Conservation (phyloP, 306 rosid genomes). For the Spatholobus suberectus region DNA sequence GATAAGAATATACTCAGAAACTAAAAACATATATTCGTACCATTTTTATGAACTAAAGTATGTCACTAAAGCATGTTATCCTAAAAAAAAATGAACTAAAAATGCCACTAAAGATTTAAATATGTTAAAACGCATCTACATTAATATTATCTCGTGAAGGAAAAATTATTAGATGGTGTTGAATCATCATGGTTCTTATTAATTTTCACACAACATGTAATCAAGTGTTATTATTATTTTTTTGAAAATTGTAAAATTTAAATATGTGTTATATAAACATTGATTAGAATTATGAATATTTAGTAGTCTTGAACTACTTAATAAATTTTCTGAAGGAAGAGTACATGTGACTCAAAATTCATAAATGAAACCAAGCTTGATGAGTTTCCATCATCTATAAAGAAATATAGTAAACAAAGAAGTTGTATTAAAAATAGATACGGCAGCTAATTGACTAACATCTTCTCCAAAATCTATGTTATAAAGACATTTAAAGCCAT, state of each 20-base stretch:
- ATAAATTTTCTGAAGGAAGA: no score
- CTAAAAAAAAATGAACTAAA: neutral
- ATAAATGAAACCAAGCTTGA: neutral
- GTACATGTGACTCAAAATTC: neutral
- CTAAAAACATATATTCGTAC: neutral
- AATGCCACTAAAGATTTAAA: neutral
- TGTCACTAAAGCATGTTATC: neutral
- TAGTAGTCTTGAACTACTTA: no score
- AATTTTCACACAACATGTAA: no score
- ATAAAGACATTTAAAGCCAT: slow-evolving; percentile 37
- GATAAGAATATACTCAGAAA: neutral
- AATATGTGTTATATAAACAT: no score
- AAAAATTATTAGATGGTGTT: no score
- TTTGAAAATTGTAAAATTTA: no score
- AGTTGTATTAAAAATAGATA: slow-evolving; percentile 30
- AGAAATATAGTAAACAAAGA: neutral
- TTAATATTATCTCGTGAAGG: neutral
- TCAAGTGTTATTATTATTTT: no score
- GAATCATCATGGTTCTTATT: no score
- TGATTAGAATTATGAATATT: no score
- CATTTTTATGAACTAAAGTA: neutral
- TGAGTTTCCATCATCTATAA: neutral
- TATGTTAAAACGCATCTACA: neutral
- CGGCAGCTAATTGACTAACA: slow-evolving; percentile 10
- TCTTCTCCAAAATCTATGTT: slow-evolving; percentile 33